Evolutionary conservation across 2,329 filamentous ascomycete genomes (phyloP).

Genomic region (Aspergillus sp.): DNA sequence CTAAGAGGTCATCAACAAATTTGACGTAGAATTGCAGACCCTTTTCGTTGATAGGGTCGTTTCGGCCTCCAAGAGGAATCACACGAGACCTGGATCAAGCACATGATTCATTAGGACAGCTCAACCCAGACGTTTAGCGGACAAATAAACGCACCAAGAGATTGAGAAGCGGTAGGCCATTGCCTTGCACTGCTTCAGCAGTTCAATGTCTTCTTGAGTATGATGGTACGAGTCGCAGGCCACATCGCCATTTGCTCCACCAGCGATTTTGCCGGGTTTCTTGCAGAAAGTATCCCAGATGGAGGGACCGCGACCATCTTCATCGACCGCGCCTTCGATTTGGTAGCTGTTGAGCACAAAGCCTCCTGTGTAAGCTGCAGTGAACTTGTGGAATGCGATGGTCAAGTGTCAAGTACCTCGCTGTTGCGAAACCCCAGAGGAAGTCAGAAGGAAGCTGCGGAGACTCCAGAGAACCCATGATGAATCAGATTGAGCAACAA

Average conservation of each 20-base stretch:
- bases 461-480: conserved; percentile 33
- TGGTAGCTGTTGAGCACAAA: conserved; percentile 69
- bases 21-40: conserved; percentile 79
- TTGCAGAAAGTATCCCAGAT: conserved; percentile 92
- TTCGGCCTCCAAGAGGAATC: conserved; percentile 81
- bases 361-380: conserved; percentile 4
- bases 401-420: conserved; percentile 56
- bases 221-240: conserved; percentile 89
- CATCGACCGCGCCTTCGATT: conserved; percentile 75
- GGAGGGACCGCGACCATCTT: conserved; percentile 78
- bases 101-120: neutral
- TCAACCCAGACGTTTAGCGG: neutral
- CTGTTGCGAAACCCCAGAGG: conserved; percentile 79
- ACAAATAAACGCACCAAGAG: conserved; percentile 58
- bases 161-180: conserved; percentile 83
- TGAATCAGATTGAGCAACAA: neutral
- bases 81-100: conserved; percentile 63
- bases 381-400: neutral
- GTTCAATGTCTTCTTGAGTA: conserved; percentile 73
- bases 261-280: conserved; percentile 80
- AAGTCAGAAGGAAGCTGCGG: conserved; percentile 68
- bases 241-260: conserved; percentile 72
- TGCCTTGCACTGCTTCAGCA: conserved; percentile 75
- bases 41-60: conserved; percentile 78
- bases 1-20: conserved; percentile 77